Evolutionary conservation across 495 filamentous ascomycete species (phyloP).

Genomic region (Trichoderma orchidacearum): DNA sequence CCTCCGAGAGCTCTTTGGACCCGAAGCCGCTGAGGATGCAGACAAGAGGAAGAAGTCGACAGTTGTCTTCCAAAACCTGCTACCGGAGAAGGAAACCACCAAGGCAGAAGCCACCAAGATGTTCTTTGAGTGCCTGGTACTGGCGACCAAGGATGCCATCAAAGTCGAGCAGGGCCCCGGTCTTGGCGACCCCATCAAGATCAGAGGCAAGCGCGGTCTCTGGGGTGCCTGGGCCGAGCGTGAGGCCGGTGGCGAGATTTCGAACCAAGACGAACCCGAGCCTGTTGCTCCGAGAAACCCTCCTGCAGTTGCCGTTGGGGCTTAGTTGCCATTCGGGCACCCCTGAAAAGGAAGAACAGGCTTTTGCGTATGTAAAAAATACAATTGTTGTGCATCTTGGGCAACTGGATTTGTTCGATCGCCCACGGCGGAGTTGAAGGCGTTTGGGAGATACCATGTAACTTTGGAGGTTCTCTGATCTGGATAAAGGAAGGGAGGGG

Average conservation of each 20-base stretch:
- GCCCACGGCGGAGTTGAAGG: conserved; percentile 1
- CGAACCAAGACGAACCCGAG: conserved; percentile 21
- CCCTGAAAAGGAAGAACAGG: not conserved
- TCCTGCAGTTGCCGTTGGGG: conserved; percentile 17
- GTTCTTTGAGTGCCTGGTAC: conserved; percentile 93
- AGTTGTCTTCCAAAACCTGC: conserved; percentile 82
- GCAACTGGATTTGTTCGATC: not conserved
- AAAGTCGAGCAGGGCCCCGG: conserved; percentile 84
- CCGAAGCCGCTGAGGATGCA: conserved; percentile 41
- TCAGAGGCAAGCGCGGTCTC: conserved; percentile 76
- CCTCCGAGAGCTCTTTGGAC: conserved; percentile 73
- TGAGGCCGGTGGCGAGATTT: conserved; percentile 48
- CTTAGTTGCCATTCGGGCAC: conserved; percentile 5
- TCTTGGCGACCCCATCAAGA: conserved; percentile 63
- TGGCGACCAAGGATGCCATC: conserved; percentile 95
- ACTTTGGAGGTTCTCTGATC: not conserved
- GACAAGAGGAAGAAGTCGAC: conserved; percentile 59
- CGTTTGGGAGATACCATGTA: conserved; percentile 5
- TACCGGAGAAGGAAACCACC: conserved; percentile 64
- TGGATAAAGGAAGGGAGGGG: not conserved
- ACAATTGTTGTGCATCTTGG: conserved; percentile 1
- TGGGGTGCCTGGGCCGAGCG: conserved; percentile 95
- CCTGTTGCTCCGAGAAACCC: conserved; percentile 18
- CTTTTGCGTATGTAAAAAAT: conserved; percentile 1
- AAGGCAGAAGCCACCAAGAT: conserved; percentile 92